Evolutionary conservation across 202 grass and related monocot species (phyloP).

Genomic region (Bolboschoenoplectus hybrid): DNA sequence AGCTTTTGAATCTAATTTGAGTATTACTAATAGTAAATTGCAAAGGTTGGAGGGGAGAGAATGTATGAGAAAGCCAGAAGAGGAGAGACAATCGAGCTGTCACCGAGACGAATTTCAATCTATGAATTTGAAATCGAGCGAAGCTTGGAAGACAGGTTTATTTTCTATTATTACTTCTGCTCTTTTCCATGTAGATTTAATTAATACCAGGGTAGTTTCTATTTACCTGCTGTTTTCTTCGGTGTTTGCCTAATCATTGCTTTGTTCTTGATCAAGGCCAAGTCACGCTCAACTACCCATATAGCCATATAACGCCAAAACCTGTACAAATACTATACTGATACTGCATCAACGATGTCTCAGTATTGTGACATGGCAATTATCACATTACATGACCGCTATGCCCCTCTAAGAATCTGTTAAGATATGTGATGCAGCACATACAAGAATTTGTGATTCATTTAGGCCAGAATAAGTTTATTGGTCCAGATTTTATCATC

Average conservation of each 20-base stretch:
- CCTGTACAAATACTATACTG: neutral
- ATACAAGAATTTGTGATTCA: neutral
- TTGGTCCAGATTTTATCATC: neutral
- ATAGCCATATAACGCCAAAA: neutral
- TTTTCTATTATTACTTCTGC: slow-evolving; percentile 27
- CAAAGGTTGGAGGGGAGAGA: slow-evolving; percentile 87
- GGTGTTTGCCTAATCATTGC: neutral
- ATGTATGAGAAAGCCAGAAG: slow-evolving; percentile 96
- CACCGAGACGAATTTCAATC: slow-evolving; percentile 88
- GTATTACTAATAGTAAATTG: slow-evolving; percentile 1
- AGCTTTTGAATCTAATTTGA: neutral
- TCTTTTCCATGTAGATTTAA: neutral
- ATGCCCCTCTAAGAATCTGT: neutral
- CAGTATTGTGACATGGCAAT: neutral
- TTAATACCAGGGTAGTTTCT: neutral
- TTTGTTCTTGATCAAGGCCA: neutral
- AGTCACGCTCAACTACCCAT: neutral
- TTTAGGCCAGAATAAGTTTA: neutral
- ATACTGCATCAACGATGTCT: neutral
- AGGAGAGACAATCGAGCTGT: slow-evolving; percentile 83
- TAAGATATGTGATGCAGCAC: neutral
- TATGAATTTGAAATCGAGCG: slow-evolving; percentile 84
- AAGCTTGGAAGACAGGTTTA: slow-evolving; percentile 89
- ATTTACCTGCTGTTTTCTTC: neutral
- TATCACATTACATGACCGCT: neutral